Evolutionary conservation across 2,329 filamentous ascomycete genomes (phyloP).

Genomic region (Neurospora sp.): DNA sequence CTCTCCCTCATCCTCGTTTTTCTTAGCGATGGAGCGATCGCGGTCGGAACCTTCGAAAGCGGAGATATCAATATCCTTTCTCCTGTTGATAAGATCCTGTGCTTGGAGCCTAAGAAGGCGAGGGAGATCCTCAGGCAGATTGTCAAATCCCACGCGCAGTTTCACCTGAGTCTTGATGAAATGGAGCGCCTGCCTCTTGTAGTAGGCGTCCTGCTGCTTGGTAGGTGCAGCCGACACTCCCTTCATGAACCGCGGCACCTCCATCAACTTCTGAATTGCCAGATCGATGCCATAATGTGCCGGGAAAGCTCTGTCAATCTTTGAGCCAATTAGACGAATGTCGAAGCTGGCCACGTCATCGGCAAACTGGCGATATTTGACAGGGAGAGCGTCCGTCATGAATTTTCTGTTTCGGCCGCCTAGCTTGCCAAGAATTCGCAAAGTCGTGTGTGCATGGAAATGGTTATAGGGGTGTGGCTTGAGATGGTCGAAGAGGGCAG

Average conservation of each 20-base stretch:
- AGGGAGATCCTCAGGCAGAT: conserved; percentile 79
- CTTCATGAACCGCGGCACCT: conserved; percentile 56
- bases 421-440: conserved; percentile 93
- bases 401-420: conserved; percentile 94
- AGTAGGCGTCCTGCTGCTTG: conserved; percentile 65
- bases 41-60: conserved; percentile 67
- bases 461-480: conserved; percentile 91
- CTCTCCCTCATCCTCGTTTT: conserved; percentile 69
- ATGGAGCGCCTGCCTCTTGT: conserved; percentile 87
- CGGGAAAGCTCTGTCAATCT: conserved; percentile 80
- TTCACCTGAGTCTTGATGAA: conserved; percentile 85
- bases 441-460: conserved; percentile 94
- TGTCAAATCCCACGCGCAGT: conserved; percentile 78
- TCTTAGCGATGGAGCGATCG: conserved; percentile 77
- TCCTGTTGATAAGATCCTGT: conserved; percentile 68
- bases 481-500: conserved; percentile 89
- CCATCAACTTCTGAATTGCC: conserved; percentile 79
- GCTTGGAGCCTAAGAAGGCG: conserved; percentile 79
- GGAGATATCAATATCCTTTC: conserved; percentile 59
- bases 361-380: conserved; percentile 73
- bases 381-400: conserved; percentile 77
- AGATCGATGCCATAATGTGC: conserved; percentile 78
- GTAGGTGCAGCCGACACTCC: conserved; percentile 23
- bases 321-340: conserved; percentile 78
- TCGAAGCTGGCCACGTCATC: conserved; percentile 86